A percentile compares a stretch with the other conserved stretches of the same genome.
Conservation (phyloP, 371 early-diverging fungal species). For the Mortierella sp. region DNA sequence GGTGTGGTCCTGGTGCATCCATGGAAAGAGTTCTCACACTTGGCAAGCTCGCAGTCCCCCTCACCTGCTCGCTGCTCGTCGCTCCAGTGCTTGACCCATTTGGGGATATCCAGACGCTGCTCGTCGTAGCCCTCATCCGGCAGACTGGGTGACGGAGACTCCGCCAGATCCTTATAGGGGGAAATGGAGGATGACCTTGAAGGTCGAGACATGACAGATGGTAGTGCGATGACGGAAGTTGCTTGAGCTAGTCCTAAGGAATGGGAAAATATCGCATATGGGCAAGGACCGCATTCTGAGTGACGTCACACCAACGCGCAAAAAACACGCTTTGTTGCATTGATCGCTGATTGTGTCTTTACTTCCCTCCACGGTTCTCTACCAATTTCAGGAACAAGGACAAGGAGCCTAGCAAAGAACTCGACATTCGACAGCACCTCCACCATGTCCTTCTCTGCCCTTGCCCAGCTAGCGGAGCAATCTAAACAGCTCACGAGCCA, state of each 20-base stretch:
- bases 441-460: conserved; percentile 30
- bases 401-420: background rate
- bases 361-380: background rate
- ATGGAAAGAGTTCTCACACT: too few species aligned
- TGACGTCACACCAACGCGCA: too few species aligned
- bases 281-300: too few species aligned
- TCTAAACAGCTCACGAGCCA: conserved; percentile 78
- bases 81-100: conserved; percentile 61
- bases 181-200: conserved; percentile 39
- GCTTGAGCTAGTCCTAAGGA: background rate
- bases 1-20: background rate
- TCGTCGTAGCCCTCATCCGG: conserved; percentile 78
- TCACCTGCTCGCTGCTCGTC: conserved; percentile 77
- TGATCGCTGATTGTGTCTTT: too few species aligned
- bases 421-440: background rate
- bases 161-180: conserved; percentile 10
- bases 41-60: background rate
- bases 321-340: conserved; percentile 4
- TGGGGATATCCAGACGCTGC: conserved; percentile 65
- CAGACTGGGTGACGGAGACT: conserved; percentile 24
- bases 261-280: too few species aligned
- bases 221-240: conserved; percentile 1
- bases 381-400: conserved; percentile 1
- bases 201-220: conserved; percentile 28
- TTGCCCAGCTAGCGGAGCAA: conserved; percentile 73